phyloP scores from a whole-genome alignment of 2,329 filamentous ascomycete genomes.

The Teratosphaeria pseudoeucalypti region DNA sequence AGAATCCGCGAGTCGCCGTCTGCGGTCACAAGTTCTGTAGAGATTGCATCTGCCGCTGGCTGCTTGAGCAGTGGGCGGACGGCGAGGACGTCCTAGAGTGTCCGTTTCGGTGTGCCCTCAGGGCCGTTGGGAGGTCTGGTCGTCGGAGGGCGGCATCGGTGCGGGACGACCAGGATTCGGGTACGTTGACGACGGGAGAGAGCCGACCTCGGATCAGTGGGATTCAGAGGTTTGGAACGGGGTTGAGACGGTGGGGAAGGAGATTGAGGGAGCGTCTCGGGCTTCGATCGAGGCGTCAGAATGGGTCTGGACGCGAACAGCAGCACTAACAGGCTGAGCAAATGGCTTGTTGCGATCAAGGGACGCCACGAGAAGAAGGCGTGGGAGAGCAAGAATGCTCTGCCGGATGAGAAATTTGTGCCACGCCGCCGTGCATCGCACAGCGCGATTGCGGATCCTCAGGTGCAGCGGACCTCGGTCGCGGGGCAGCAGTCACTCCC shows the following conservation, averaged over 20 bases:
- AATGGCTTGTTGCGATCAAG: background rate
- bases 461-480: background rate
- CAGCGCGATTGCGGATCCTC: background rate
- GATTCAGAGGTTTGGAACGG: background rate
- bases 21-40: background rate
- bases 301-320: background rate
- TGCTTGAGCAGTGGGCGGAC: background rate
- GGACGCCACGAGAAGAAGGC: background rate
- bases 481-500: background rate
- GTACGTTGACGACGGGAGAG: background rate
- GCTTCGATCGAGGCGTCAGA: background rate
- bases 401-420: background rate
- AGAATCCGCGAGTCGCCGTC: background rate
- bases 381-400: background rate
- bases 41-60: background rate
- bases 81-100: background rate
- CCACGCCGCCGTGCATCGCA: background rate
- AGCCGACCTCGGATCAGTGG: background rate
- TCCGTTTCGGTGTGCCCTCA: background rate
- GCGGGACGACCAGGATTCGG: background rate
- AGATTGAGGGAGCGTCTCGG: background rate
- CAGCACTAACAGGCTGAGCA: background rate
- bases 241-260: background rate
- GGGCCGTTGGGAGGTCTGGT: background rate
- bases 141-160: too few relatives aligned